These are phyloP conservation scores for Choiromyces venosus DNA, from an alignment of 495 filamentous ascomycete genomes.

Conservation along the genomic window DNA sequence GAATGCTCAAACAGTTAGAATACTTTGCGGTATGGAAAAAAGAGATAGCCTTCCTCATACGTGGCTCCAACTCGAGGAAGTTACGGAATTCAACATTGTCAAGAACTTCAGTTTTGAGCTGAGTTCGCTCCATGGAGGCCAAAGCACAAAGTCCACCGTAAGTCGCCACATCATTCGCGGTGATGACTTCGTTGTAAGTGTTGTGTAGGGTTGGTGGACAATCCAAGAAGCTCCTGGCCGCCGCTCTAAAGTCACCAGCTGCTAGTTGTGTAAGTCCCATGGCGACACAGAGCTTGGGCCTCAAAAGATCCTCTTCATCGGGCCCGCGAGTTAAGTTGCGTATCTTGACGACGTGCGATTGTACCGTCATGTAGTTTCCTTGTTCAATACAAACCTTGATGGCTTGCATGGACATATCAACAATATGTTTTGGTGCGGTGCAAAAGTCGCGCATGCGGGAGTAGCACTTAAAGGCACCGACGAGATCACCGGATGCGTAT, in stretches of 20 bases:
- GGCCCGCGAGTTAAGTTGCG: conserved; percentile 47
- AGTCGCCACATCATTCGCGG: conserved; percentile 80
- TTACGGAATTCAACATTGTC: conserved; percentile 73
- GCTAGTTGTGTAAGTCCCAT: conserved; percentile 68
- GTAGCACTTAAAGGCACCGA: conserved; percentile 61
- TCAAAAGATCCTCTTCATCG: conserved; percentile 57
- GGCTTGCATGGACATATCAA: conserved; percentile 64
- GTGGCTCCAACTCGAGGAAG: conserved; percentile 88
- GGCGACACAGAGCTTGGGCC: conserved; percentile 62
- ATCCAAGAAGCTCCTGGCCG: conserved; percentile 65
- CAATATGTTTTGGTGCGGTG: conserved; percentile 62
- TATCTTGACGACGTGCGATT: conserved; percentile 65
- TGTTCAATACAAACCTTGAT: conserved; percentile 64
- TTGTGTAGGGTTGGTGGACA: conserved; percentile 52
- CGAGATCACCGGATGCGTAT: conserved; percentile 59
- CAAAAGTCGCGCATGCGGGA: conserved; percentile 69
- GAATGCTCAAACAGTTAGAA: conserved; percentile 69
- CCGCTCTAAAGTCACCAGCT: conserved; percentile 59
- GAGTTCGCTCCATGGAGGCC: conserved; percentile 74
- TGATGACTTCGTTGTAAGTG: conserved; percentile 66
- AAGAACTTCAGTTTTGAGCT: conserved; percentile 69
- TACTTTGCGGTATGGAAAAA: conserved; percentile 87
- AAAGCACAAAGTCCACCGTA: conserved; percentile 89
- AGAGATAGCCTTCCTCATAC: conserved; percentile 81
- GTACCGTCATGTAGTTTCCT: conserved; percentile 59